These are phyloP conservation scores for Exophiala sp. DNA, from an alignment of 2,329 filamentous ascomycete species.

Conservation along the genomic window DNA sequence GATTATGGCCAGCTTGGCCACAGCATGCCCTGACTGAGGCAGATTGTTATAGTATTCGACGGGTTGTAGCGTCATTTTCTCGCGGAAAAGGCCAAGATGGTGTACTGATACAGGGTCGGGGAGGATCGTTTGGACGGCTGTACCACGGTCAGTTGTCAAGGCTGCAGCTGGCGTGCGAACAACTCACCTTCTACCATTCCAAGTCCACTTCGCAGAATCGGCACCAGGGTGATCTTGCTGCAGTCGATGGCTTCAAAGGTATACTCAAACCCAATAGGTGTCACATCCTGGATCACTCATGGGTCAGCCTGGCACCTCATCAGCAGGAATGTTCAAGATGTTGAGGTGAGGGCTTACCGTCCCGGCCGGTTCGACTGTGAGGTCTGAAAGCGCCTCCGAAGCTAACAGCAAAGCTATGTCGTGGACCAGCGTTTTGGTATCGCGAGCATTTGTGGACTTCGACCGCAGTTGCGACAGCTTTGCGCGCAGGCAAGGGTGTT, in stretches of 20 bases:
- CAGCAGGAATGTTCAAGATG: constrained; percentile 3
- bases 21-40: constrained; percentile 45
- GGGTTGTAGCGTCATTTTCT: constrained; percentile 78
- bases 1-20: constrained; percentile 67
- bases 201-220: constrained; percentile 86
- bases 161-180: not conserved
- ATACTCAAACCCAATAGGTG: constrained; percentile 75
- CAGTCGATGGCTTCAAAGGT: constrained; percentile 62
- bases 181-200: constrained; percentile 77
- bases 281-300: constrained; percentile 58
- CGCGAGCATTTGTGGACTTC: constrained; percentile 62
- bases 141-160: constrained; percentile 7
- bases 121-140: constrained; percentile 77
- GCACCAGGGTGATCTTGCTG: constrained; percentile 72
- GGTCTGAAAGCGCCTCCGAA: constrained; percentile 69
- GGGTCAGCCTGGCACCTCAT: constrained; percentile 14
- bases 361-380: constrained; percentile 57
- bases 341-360: constrained; percentile 53
- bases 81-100: constrained; percentile 91
- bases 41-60: constrained; percentile 99
- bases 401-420: constrained; percentile 81
- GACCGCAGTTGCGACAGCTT: constrained; percentile 90
- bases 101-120: constrained; percentile 77
- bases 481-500: constrained; percentile 78
- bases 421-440: constrained; percentile 77